phyloP scores from a whole-genome alignment of 2,329 filamentous ascomycete species.

The Microcyclosporella mali region DNA sequence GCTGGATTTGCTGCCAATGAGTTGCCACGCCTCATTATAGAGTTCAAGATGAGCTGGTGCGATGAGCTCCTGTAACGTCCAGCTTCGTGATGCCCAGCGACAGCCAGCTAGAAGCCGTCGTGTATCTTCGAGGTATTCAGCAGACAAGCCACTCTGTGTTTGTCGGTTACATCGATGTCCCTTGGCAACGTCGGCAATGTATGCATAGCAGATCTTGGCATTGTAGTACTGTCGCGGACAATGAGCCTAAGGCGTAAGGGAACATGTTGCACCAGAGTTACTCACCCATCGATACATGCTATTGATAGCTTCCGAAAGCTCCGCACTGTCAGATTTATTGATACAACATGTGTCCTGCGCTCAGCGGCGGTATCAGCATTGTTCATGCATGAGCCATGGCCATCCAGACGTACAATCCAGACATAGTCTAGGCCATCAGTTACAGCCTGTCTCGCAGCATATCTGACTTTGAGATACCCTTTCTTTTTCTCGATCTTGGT shows the following conservation, averaged over 20 bases:
- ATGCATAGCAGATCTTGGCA: not conserved
- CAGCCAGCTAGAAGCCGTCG: not conserved
- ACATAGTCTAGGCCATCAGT: conserved; percentile 1
- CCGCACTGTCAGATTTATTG: conserved; percentile 14
- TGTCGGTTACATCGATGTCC: not conserved
- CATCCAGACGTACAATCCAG: conserved; percentile 9
- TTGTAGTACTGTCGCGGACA: not conserved
- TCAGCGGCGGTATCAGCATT: too few relatives aligned
- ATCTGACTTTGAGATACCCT: not conserved
- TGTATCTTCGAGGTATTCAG: not conserved
- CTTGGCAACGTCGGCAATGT: not conserved
- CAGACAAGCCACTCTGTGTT: not conserved
- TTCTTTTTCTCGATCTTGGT: not conserved
- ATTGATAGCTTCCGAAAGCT: conserved; percentile 18
- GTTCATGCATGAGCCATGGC: too few relatives aligned
- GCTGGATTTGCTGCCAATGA: not conserved
- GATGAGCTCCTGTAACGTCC: conserved; percentile 22
- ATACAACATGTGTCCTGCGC: conserved; percentile 18
- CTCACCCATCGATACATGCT: conserved; percentile 12
- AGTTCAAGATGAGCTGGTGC: conserved; percentile 14
- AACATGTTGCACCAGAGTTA: too few relatives aligned
- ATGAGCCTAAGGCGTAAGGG: too few relatives aligned
- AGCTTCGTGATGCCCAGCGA: conserved; percentile 16
- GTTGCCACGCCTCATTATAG: conserved; percentile 6
- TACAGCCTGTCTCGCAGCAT: not conserved